Evolutionary conservation across 306 rosid genomes (phyloP), one percentile per base, ranked within the genome.

Genomic region (Ziziphus jujuba): DNA sequence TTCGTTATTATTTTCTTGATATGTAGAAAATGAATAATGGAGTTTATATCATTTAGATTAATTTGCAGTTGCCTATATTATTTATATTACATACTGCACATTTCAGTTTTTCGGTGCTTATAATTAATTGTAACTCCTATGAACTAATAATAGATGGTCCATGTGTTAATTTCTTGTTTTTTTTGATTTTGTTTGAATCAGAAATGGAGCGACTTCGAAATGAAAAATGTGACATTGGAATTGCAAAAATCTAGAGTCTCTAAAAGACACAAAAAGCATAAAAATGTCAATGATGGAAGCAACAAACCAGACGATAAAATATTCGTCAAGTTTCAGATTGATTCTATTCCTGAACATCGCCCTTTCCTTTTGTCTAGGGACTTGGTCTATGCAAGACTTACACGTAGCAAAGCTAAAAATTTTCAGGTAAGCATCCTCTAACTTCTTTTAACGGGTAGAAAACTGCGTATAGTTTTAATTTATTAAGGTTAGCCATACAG

Each of bases 281-380:
- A 16, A 16, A 16, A 16, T 16, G 22, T 16, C 11, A 50, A 50
- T 3, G 6, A 25, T 16, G 21, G 25, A 71, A 63, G 11, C 0
- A 17, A 0, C 3, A 22, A 21, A 45, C 38, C 25, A n/a, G 65
- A 67, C 3, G 75, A 63, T 13, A 75, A 67, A 61, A 66, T 17
- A 34, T 61, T 79, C 22, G 74, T 71, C 1, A 48, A 3, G 8
- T 65, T 79, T 25, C 54, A 79, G 35, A 71, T 79, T 19, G 63
- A 49, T 28, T 70, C 56, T 65, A 19, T 66, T 65, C 69, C 21
- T 31, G 55, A 31, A 33, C 16, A 20, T 16, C 80, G 47, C 1
- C 80, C 77, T 7, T 74, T 24, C 45, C 77, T 79, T 57, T 64
- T 74, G 13, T 75, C 84, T 23, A 65, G 84, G 43, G 77, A 79